Percentiles rank a stretch among this genome's conserved stretches.
Evolutionary conservation across 2,329 filamentous ascomycete species (phyloP).

Genomic region (Alternaria viburni): DNA sequence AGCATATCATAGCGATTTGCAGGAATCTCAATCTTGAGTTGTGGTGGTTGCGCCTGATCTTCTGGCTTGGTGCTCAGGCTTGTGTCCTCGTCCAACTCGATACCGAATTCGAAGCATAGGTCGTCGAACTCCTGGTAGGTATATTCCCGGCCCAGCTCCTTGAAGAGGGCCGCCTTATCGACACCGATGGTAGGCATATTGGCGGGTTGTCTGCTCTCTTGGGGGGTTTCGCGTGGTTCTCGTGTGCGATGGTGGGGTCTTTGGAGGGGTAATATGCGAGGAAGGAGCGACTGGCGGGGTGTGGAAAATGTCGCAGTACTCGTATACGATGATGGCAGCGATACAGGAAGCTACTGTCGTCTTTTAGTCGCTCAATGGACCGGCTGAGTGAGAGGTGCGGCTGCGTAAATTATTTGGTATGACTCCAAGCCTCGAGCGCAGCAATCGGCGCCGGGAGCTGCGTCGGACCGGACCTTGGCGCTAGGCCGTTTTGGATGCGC

Average conservation of each 20-base stretch:
- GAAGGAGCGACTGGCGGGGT: slow-evolving; percentile 19
- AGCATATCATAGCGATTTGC: slow-evolving; percentile 95
- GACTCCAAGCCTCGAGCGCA: slow-evolving; percentile 29
- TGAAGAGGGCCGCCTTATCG: slow-evolving; percentile 94
- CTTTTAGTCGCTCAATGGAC: slow-evolving; percentile 4
- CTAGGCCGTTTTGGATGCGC: slow-evolving; percentile 13
- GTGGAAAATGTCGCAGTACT: slow-evolving; percentile 1
- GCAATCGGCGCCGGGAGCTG: slow-evolving; percentile 21
- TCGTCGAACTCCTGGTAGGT: slow-evolving; percentile 96
- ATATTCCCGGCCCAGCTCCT: slow-evolving; percentile 88
- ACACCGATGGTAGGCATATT: slow-evolving; percentile 96
- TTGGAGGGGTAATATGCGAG: slow-evolving; percentile 31
- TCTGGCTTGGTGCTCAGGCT: slow-evolving; percentile 43
- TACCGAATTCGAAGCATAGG: slow-evolving; percentile 97
- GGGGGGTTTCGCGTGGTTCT: slow-evolving; percentile 9
- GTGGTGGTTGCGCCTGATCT: slow-evolving; percentile 75
- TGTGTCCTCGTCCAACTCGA: slow-evolving; percentile 91
- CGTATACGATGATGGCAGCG: neutral
- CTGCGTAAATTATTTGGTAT: slow-evolving; percentile 31
- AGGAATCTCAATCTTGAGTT: slow-evolving; percentile 97
- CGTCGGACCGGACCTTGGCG: slow-evolving; percentile 18
- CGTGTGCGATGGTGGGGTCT: slow-evolving; percentile 38
- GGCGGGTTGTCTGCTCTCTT: slow-evolving; percentile 21
- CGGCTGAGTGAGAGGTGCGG: neutral
- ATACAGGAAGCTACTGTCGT: neutral